Evolutionary conservation across 2,329 filamentous ascomycete genomes (phyloP).

Genomic region (Cladosporium oxysporum): DNA sequence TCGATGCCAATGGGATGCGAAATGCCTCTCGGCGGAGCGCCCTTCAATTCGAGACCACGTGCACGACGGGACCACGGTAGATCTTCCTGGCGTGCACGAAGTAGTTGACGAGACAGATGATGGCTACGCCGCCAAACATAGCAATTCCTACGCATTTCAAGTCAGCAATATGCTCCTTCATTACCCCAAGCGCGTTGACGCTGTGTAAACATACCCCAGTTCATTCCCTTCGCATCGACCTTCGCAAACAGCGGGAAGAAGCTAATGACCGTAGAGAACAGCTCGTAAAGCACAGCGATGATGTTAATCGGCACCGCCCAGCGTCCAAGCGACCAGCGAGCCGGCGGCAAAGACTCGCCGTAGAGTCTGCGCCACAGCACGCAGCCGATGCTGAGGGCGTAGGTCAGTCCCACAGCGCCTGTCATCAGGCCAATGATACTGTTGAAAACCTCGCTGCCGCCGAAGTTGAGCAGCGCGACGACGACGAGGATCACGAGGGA

Average conservation of each 20-base stretch:
- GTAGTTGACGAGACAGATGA: slow-evolving; percentile 26
- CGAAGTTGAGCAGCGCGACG: slow-evolving; percentile 38
- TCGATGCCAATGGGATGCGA: background rate
- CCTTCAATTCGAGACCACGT: background rate
- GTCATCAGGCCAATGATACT: slow-evolving; percentile 44
- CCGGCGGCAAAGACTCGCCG: slow-evolving; percentile 29
- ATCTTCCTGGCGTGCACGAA: slow-evolving; percentile 24
- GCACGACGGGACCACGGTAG: slow-evolving; percentile 26
- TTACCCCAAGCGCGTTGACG: slow-evolving; percentile 10
- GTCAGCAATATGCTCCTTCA: slow-evolving; percentile 24
- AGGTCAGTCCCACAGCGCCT: slow-evolving; percentile 40
- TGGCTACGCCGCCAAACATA: slow-evolving; percentile 27
- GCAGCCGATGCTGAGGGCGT: slow-evolving; percentile 32
- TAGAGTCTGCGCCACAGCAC: slow-evolving; percentile 30
- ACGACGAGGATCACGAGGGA: slow-evolving; percentile 29
- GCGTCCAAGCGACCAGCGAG: slow-evolving; percentile 30
- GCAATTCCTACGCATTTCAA: slow-evolving; percentile 19
- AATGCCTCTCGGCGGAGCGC: background rate
- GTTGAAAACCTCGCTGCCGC: slow-evolving; percentile 44
- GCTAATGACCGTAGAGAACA: slow-evolving; percentile 28
- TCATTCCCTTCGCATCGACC: slow-evolving; percentile 29
- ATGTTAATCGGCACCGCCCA: slow-evolving; percentile 27
- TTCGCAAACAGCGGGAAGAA: slow-evolving; percentile 32
- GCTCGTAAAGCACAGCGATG: slow-evolving; percentile 27
- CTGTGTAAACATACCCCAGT: slow-evolving; percentile 24